Percentiles rank a stretch among this genome's conserved stretches.
Conservation (phyloP, 371 early-diverging fungal species). For the Mortierella sp. region DNA sequence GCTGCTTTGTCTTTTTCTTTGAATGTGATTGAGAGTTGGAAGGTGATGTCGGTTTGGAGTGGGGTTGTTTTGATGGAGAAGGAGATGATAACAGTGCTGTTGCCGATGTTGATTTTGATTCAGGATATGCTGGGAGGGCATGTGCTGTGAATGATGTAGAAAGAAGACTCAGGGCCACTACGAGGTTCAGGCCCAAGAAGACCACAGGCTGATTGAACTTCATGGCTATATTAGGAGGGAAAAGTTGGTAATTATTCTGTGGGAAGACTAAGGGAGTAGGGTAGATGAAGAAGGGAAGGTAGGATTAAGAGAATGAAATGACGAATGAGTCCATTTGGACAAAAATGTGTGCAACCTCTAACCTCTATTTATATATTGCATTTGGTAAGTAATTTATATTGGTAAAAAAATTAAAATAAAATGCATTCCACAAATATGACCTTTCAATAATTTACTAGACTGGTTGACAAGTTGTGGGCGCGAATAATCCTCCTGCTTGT, state of each 20-base stretch:
- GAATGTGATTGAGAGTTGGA: not conserved
- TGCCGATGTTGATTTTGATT: conserved; percentile 3
- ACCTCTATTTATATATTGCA: too few relatives aligned
- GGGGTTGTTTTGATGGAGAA: not conserved
- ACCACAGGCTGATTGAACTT: conserved; percentile 17
- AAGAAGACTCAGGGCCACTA: conserved; percentile 15
- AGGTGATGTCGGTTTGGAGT: not conserved
- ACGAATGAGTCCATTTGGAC: too few relatives aligned
- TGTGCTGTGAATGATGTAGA: conserved; percentile 7
- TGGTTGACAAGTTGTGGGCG: too few relatives aligned
- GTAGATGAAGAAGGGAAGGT: not conserved
- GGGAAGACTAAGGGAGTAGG: not conserved
- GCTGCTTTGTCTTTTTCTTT: not conserved
- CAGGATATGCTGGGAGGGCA: conserved; percentile 14
- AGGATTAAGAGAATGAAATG: too few relatives aligned
- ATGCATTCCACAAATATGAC: too few relatives aligned
- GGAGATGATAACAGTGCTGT: not conserved
- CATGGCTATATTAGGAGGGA: conserved; percentile 9
- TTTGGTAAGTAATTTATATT: too few relatives aligned
- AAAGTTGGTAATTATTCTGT: not conserved
- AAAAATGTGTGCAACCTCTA: too few relatives aligned
- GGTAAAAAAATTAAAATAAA: not conserved
- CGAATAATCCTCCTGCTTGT: not conserved
- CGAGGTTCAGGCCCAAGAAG: conserved; percentile 17
- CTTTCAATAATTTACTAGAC: too few relatives aligned